Conservation (phyloP, 345 rosid species). For the Salix viminalis region DNA sequence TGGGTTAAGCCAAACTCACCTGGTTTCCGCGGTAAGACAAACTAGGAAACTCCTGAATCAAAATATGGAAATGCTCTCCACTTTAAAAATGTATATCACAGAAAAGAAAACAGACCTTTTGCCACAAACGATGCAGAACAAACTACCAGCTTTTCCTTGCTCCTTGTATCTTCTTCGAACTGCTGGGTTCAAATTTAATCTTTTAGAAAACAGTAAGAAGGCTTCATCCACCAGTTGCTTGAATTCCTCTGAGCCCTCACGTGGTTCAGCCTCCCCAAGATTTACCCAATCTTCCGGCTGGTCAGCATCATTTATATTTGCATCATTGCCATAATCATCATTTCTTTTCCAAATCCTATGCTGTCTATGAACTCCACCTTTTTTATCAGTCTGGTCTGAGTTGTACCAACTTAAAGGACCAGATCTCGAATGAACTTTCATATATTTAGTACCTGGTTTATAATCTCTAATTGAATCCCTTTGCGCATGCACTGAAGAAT, state of each 20-base stretch:
- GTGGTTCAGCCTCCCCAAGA: constrained; percentile 29
- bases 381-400: constrained; percentile 33
- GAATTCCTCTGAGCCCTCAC: constrained; percentile 57
- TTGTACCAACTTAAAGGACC: constrained; percentile 28
- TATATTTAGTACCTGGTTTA: constrained; percentile 31
- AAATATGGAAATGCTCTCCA: constrained; percentile 22
- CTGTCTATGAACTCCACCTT: constrained; percentile 33
- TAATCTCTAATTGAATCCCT: constrained; percentile 31
- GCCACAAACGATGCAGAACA: constrained; percentile 68
- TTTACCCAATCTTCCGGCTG: constrained; percentile 30
- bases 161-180: constrained; percentile 55
- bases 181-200: constrained; percentile 42
- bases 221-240: constrained; percentile 49
- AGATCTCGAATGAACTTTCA: constrained; percentile 28
- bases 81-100: constrained; percentile 16
- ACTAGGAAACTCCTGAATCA: constrained; percentile 27
- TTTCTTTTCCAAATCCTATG: constrained; percentile 42
- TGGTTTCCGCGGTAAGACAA: constrained; percentile 2
- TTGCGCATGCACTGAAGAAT: constrained; percentile 28
- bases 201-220: constrained; percentile 46
- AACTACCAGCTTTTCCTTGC: constrained; percentile 67
- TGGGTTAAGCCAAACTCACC: not conserved
- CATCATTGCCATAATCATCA: constrained; percentile 36
- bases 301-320: constrained; percentile 31
- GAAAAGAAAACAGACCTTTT: constrained; percentile 59